phyloP scores from a whole-genome alignment of 2,329 filamentous ascomycete genomes.

The Microsporum canis region DNA sequence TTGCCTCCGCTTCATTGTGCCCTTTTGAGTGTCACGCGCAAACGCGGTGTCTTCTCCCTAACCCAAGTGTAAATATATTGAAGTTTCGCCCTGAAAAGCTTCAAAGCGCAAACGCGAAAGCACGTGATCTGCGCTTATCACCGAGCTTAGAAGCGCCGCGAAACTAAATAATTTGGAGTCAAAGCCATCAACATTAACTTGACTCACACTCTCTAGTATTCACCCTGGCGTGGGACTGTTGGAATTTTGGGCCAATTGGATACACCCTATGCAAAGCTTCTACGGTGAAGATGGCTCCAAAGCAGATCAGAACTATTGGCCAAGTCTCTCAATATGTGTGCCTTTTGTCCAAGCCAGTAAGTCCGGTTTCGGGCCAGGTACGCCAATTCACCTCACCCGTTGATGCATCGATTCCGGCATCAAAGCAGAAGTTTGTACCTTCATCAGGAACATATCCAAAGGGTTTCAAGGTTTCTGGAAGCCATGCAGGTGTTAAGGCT shows the following conservation, averaged over 20 bases:
- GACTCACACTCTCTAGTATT: not conserved
- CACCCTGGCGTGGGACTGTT: not conserved
- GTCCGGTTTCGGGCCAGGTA: constrained; percentile 22
- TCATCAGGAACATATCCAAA: constrained; percentile 75
- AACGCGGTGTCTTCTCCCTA: not conserved
- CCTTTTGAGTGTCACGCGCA: not conserved
- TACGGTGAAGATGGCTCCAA: not conserved
- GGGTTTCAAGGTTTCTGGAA: constrained; percentile 77
- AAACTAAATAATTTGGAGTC: not conserved
- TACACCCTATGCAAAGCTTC: not conserved
- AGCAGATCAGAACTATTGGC: not conserved
- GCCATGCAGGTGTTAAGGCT: constrained; percentile 86
- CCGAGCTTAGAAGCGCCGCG: not conserved
- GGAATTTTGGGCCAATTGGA: not conserved
- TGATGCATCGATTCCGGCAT: constrained; percentile 51
- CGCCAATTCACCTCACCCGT: constrained; percentile 37
- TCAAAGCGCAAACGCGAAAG: not conserved
- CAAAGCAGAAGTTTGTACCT: constrained; percentile 86
- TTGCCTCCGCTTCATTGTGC: constrained; percentile 34
- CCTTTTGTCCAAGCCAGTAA: not conserved
- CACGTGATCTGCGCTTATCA: not conserved
- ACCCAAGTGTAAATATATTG: not conserved
- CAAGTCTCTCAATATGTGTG: not conserved
- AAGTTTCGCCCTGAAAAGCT: not conserved
- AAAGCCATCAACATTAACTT: not conserved